Evolutionary conservation across 1,139 yeast genomes (phyloP), one percentile per base, ranked within the genome.

Genomic region (Arxiozyma heterogenica): DNA sequence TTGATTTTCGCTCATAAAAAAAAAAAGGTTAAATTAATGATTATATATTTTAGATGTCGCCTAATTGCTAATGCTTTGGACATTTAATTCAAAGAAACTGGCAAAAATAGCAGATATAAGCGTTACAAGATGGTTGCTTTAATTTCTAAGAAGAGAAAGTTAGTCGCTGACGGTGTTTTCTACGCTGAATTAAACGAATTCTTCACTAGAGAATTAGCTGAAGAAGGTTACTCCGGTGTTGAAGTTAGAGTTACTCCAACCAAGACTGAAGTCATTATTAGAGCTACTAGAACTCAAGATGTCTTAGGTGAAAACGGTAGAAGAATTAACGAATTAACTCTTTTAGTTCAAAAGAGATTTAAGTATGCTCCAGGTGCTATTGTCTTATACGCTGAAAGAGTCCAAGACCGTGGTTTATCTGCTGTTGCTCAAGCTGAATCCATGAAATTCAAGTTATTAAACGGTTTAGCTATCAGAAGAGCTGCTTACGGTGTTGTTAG

Each of bases 401-500:
- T 93, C 71, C 96, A 90, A 81, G 95, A 90, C 82, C 89, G 98
- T 80, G 99, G 98, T 82, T 84, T 93, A 70, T 91, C 98, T 65
- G 98, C 99, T 72, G 96, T 95, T 72, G 96, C 97, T 70, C 99
- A 93, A 83, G 96, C 98, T 75, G 99, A 93, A 84, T 94, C 96
- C 71, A 84, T 93, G 76, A 91, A 91, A 78, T 86, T 93, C 89
- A 93, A 93, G 83, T 86, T 93, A 74, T 87, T 94, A 75, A 87
- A 85, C 80, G 98, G 98, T 82, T 86, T 93, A 75, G 97, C 98
- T 75, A 90, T 93, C 83, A 91, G 98, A 84, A 89, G 98, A 83
- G 98, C 98, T 72, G 98, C 98, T 72, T 93, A 93, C 88, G 98
- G 98, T 89, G 98, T 94, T 72, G 95, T 94, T 80, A 91, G 98